Evolutionary conservation across 2,329 filamentous ascomycete species (phyloP).

Genomic region (Xylaria sp.): DNA sequence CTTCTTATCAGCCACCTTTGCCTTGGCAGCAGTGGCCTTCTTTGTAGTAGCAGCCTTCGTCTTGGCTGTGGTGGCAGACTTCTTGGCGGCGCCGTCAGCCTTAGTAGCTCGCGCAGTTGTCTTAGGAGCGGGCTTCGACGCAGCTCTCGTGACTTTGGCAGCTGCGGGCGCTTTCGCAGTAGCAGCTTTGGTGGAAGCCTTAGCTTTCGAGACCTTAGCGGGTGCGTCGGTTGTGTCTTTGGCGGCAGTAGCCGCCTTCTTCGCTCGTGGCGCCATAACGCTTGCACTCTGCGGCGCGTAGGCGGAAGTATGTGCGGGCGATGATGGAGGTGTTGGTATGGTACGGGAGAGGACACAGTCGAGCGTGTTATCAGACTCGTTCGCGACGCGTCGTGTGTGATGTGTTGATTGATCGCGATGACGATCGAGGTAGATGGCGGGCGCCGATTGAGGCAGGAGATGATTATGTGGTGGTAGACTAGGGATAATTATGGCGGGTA

Average conservation of each 20-base stretch:
- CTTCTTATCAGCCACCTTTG: slow-evolving; percentile 26
- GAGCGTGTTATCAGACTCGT: slow-evolving; percentile 10
- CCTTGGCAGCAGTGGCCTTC: slow-evolving; percentile 28
- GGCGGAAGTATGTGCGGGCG: not conserved
- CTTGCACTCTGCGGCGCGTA: slow-evolving; percentile 1
- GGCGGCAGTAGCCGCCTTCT: slow-evolving; percentile 16
- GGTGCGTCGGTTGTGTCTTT: not conserved
- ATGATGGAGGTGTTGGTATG: not conserved
- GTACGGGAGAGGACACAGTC: not conserved
- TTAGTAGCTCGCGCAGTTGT: slow-evolving; percentile 18
- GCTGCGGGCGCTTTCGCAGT: slow-evolving; percentile 17
- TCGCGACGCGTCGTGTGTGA: slow-evolving; percentile 15
- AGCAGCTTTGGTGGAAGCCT: slow-evolving; percentile 1
- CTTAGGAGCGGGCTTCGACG: slow-evolving; percentile 13
- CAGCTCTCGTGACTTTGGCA: slow-evolving; percentile 1
- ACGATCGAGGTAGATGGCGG: not conserved
- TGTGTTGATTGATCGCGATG: not conserved
- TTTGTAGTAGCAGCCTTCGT: slow-evolving; percentile 34
- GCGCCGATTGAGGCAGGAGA: not conserved
- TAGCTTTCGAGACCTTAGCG: not conserved
- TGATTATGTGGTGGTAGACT: too few species aligned
- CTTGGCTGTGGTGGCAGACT: slow-evolving; percentile 17
- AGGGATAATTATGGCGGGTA: not conserved
- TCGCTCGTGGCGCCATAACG: slow-evolving; percentile 22
- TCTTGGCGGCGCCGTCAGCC: slow-evolving; percentile 15